These are phyloP conservation scores for Podaxis sp. DNA, from an alignment of 768 basidiomycete genomes.

Conservation along the genomic window DNA sequence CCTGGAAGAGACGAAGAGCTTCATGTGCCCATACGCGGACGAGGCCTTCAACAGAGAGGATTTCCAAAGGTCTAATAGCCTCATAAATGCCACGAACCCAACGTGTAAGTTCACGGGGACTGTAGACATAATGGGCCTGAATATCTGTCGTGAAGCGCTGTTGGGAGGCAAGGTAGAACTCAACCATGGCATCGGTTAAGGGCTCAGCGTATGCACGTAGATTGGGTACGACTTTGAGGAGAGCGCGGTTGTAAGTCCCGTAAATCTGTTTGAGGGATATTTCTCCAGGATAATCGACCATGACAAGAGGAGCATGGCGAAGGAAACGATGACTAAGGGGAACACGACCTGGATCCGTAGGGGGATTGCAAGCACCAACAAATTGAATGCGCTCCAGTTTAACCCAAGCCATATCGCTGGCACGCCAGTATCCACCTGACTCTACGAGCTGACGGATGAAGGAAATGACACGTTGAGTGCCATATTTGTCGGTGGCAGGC, in stretches of 20 bases:
- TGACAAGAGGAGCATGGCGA: constrained; percentile 93
- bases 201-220: constrained; percentile 91
- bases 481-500: constrained; percentile 95
- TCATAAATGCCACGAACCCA: constrained; percentile 98
- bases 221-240: constrained; percentile 93
- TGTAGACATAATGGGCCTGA: constrained; percentile 99
- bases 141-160: constrained; percentile 91
- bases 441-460: constrained; percentile 98
- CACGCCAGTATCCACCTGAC: constrained; percentile 91
- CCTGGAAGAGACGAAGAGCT: constrained; percentile 94
- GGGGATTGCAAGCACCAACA: constrained; percentile 98
- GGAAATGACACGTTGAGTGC: constrained; percentile 97
- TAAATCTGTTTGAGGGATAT: constrained; percentile 97
- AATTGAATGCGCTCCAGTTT: constrained; percentile 98
- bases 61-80: constrained; percentile 91
- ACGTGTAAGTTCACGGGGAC: constrained; percentile 96
- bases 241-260: constrained; percentile 94
- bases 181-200: constrained; percentile 96
- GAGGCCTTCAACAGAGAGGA: constrained; percentile 90
- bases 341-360: constrained; percentile 98
- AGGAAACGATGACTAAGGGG: constrained; percentile 96
- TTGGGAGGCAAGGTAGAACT: constrained; percentile 93
- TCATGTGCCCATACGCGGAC: constrained; percentile 99
- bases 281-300: constrained; percentile 99
- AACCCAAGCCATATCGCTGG: constrained; percentile 95